Evolutionary conservation across 805 yeast species (phyloP), one percentile per base, ranked within the genome.

Genomic region (Schwanniomyces sp.): DNA sequence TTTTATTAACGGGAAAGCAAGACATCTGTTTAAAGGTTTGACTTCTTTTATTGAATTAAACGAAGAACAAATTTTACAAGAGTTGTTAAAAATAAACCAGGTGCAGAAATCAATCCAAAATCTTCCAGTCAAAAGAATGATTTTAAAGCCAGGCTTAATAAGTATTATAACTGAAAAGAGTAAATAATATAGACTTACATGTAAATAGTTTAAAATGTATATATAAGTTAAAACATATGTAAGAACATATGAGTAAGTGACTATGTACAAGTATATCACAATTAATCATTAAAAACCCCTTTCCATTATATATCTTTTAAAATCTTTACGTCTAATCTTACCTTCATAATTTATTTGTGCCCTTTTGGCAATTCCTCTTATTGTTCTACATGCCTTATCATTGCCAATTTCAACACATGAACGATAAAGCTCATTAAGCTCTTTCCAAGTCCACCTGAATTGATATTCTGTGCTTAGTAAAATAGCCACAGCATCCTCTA

Each of bases 1-100:
- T n/a, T 79, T 88, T 58, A 67, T 91, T 36, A 84, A 91, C 59
- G 96, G 96, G 4, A 85, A 81, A 58, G 76, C 79, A 65, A 78
- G 85, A 54, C 79, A 80, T 50, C 69, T 70, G 14, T 70, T 75
- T 46, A 56, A 57, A 7, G 76, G 57, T 6, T 26, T 38, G 2
- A 71, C 69, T 39, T 64, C 68, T 2, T 66, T 83, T 30, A 52
- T 66, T 8, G 55, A 67, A 9, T 57, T 67, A 39, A 61, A 66
- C 2, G 72, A 69, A 3, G 65, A 53, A 0, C 59, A 57, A 4
- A 66, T 81, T 14, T 49, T 79, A 18, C 63, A 67, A 9, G 68
- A 63, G 12, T 46, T 82, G 3, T 43, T 62, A 40, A 43, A 52
- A 1, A 55, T 67, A 6, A 66, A 64, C 11, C 68, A 64, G 1